Percentiles rank a stretch among this genome's conserved stretches.
Evolutionary conservation across 2,329 filamentous ascomycete species (phyloP).

Genomic region (Acrodontium crateriforme): DNA sequence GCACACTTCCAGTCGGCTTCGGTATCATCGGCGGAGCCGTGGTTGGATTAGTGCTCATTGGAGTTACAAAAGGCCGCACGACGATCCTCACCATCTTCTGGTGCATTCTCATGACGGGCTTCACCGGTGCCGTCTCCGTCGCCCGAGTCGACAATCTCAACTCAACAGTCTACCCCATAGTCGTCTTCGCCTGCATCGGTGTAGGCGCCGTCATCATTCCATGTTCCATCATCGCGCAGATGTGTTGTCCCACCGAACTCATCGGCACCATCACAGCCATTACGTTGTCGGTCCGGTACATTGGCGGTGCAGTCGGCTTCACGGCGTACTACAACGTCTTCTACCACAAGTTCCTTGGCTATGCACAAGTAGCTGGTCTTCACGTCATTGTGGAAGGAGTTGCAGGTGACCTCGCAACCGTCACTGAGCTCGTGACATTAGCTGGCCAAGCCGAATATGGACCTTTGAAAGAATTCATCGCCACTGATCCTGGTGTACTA

Average conservation of each 20-base stretch:
- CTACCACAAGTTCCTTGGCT: constrained; percentile 24
- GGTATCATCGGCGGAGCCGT: constrained; percentile 48
- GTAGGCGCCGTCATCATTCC: constrained; percentile 57
- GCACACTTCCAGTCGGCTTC: constrained; percentile 51
- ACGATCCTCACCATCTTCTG: constrained; percentile 46
- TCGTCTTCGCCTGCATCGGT: constrained; percentile 48
- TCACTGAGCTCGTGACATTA: constrained; percentile 10
- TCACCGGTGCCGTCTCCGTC: constrained; percentile 18
- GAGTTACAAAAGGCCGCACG: constrained; percentile 44
- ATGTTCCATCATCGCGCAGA: constrained; percentile 50
- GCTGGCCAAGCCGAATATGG: constrained; percentile 11
- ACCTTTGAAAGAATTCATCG: constrained; percentile 7
- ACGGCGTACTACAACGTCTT: constrained; percentile 40
- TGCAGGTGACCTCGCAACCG: constrained; percentile 5
- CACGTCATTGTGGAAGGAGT: constrained; percentile 4
- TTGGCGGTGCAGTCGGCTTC: constrained; percentile 47
- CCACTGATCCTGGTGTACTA: constrained; percentile 5
- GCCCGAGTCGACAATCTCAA: constrained; percentile 10
- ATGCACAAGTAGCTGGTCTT: constrained; percentile 1
- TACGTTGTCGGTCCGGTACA: constrained; percentile 52
- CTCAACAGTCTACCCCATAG: constrained; percentile 27
- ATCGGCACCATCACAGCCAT: constrained; percentile 56
- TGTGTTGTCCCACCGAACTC: constrained; percentile 54
- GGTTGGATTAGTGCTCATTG: constrained; percentile 44
- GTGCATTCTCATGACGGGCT: constrained; percentile 51